These are phyloP conservation scores for Dioscorea zingiberensis DNA, from an alignment of 106 monocot genomes.

Conservation along the genomic window DNA sequence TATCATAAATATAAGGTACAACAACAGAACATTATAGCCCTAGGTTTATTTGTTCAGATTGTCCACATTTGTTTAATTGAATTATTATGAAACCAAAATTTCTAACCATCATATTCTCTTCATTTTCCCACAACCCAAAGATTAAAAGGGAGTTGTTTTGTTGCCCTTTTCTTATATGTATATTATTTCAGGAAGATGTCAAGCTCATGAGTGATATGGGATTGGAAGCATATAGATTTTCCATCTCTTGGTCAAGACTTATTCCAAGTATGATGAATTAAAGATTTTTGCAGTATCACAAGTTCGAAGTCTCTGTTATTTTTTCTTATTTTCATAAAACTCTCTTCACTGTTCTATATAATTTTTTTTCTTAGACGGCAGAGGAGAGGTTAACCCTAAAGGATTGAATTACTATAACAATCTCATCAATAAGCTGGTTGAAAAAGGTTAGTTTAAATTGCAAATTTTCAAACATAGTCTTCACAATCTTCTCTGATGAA, in stretches of 20 bases:
- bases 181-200: conserved; percentile 52
- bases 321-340: neutral
- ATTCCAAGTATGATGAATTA: conserved; percentile 41
- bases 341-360: no score
- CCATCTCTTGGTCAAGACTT: conserved; percentile 76
- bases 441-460: conserved; percentile 25
- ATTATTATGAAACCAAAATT: no score
- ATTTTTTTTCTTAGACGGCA: conserved; percentile 31
- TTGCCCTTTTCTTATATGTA: neutral
- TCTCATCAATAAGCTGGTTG: conserved; percentile 50
- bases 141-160: no score
- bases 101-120: no score
- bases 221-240: conserved; percentile 63
- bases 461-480: neutral
- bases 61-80: no score
- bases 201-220: conserved; percentile 55
- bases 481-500: no score
- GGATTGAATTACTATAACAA: conserved; percentile 65
- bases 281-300: no score
- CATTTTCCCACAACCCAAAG: no score
- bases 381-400: conserved; percentile 59
- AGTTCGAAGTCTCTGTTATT: no score
- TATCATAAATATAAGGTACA: conserved; percentile 83
- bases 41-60: no score
- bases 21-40: no score